phyloP scores from a whole-genome alignment of 169 alveolate species.

The Cryptosporidium bovis region DNA sequence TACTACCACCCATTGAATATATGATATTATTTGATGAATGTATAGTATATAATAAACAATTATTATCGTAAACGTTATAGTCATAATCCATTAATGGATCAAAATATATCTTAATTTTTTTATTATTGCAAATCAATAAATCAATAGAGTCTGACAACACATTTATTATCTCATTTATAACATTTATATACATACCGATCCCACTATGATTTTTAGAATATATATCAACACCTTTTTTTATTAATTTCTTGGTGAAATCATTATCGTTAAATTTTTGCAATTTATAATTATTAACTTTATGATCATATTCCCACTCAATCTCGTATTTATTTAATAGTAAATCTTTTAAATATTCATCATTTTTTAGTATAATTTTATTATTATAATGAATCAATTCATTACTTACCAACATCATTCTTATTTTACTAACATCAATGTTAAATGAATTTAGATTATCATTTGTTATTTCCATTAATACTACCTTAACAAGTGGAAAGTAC shows the following conservation, averaged over 20 bases:
- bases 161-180: slow-evolving; percentile 13
- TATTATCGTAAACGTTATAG: slow-evolving; percentile 9
- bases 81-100: slow-evolving; percentile 70
- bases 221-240: not conserved
- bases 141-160: slow-evolving; percentile 45
- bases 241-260: not conserved
- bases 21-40: slow-evolving; percentile 4
- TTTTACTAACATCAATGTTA: not conserved
- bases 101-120: slow-evolving; percentile 23
- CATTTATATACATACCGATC: slow-evolving; percentile 9
- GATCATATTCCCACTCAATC: slow-evolving; percentile 50
- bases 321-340: slow-evolving; percentile 2
- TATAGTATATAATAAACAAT: slow-evolving; percentile 21
- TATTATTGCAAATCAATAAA: slow-evolving; percentile 8
- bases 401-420: not conserved
- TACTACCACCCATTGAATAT: slow-evolving; percentile 73
- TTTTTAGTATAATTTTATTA: not conserved
- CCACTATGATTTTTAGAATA: not conserved
- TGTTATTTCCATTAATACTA: not conserved
- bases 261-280: slow-evolving; percentile 7
- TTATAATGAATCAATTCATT: not conserved
- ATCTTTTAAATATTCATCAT: slow-evolving; percentile 1
- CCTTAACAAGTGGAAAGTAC: not conserved
- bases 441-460: not conserved
- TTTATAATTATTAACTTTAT: slow-evolving; percentile 9